Conservation (phyloP, 192 early-diverging fungal genomes). For the Podila horticola region DNA sequence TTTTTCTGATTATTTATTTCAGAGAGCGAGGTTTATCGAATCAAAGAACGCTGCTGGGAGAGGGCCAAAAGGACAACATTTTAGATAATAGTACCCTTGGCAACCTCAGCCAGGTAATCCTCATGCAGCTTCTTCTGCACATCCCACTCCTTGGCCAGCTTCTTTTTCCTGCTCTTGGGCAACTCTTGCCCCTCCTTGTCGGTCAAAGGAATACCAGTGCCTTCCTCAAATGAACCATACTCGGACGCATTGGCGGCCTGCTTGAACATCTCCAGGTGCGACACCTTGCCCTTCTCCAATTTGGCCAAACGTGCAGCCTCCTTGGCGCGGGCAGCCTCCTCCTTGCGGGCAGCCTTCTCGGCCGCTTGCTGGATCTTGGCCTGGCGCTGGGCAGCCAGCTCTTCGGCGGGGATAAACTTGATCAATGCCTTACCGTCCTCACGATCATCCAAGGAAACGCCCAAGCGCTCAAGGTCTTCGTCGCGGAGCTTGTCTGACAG, state of each 20-base stretch:
- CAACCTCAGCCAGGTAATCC: conserved; percentile 72
- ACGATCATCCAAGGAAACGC: conserved; percentile 93
- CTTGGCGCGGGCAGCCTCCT: conserved; percentile 62
- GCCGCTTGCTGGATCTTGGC: conserved; percentile 72
- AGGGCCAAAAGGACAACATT: not conserved
- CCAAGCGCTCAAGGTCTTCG: conserved; percentile 86
- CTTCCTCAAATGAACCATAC: conserved; percentile 48
- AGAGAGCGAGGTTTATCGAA: too few species aligned
- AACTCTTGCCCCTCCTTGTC: conserved; percentile 86
- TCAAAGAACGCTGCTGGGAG: too few species aligned
- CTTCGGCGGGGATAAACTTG: conserved; percentile 86
- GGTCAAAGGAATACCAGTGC: conserved; percentile 83
- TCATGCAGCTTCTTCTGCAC: conserved; percentile 90
- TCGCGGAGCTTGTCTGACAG: conserved; percentile 92
- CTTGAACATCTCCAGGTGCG: conserved; percentile 88
- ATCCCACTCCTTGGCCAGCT: conserved; percentile 87
- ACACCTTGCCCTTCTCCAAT: conserved; percentile 80
- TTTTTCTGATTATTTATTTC: too few species aligned
- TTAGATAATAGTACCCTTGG: conserved; percentile 38
- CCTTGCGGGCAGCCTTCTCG: conserved; percentile 71
- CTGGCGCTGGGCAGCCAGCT: conserved; percentile 72
- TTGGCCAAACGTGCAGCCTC: conserved; percentile 74
- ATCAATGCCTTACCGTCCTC: conserved; percentile 94
- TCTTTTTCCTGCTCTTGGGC: conserved; percentile 86
- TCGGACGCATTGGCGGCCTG: conserved; percentile 35